Evolutionary conservation across 371 early-diverging fungal species (phyloP).

Genomic region (Mucor lusitanicus): DNA sequence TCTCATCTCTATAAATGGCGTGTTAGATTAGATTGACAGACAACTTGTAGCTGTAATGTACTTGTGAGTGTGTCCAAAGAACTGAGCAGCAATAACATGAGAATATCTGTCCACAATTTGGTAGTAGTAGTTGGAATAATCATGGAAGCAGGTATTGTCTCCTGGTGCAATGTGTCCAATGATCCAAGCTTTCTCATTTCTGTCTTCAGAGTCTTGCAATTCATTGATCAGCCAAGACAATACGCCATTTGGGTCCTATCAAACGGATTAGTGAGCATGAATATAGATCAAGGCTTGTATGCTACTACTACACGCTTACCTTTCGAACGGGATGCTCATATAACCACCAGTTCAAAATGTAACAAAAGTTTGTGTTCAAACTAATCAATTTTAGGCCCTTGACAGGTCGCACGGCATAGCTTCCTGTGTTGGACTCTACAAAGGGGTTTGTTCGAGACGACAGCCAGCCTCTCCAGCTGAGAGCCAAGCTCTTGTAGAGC

Average conservation of each 20-base stretch:
- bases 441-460: conserved; percentile 17
- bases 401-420: conserved; percentile 47
- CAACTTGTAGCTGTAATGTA: conserved; percentile 1
- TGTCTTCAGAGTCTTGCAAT: conserved; percentile 60
- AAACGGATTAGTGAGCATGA: not conserved
- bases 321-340: conserved; percentile 36
- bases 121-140: conserved; percentile 59
- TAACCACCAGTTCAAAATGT: conserved; percentile 57
- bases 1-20: conserved; percentile 44
- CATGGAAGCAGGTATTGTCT: conserved; percentile 55
- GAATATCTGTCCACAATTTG: conserved; percentile 62
- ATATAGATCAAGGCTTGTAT: not conserved
- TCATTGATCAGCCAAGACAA: conserved; percentile 53
- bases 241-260: conserved; percentile 52
- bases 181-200: conserved; percentile 57
- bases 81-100: conserved; percentile 64
- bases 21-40: not conserved
- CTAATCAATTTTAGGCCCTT: conserved; percentile 58
- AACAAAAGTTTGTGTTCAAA: conserved; percentile 66
- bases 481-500: conserved; percentile 52
- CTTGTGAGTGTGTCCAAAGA: conserved; percentile 67
- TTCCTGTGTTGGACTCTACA: conserved; percentile 45
- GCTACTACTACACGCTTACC: not conserved
- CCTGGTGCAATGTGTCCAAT: conserved; percentile 63
- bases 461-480: conserved; percentile 59